Evolutionary conservation across 75 land plant species (phyloP).

Genomic region (Adiantum capillusveneris): DNA sequence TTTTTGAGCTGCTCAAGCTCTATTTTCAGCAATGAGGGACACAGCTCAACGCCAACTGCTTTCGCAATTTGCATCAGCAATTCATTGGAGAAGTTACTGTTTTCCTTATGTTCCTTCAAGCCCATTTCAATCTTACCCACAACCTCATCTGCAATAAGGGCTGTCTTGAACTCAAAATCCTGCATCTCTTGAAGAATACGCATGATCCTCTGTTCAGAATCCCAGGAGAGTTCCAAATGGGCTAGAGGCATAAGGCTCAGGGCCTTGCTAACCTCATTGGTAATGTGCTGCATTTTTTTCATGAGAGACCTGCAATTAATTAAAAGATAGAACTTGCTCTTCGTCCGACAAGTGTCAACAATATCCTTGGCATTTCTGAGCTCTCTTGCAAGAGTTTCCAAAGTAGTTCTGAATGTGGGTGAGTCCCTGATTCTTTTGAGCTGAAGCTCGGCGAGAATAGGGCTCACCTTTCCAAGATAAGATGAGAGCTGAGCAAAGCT

Average conservation of each 20-base stretch:
- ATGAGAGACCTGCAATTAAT: constrained; percentile 6
- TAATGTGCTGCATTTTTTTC: constrained; percentile 12
- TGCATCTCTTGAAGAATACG: constrained; percentile 8
- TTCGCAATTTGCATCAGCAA: constrained; percentile 10
- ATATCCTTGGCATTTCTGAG: constrained; percentile 9
- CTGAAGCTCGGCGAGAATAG: constrained; percentile 7
- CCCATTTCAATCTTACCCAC: constrained; percentile 12
- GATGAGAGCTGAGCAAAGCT: constrained; percentile 11
- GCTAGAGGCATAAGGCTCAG: constrained; percentile 14
- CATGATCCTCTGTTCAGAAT: constrained; percentile 4
- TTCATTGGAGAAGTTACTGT: constrained; percentile 9
- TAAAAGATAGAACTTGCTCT: constrained; percentile 18
- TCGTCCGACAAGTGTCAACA: constrained; percentile 4
- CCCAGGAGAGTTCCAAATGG: constrained; percentile 7
- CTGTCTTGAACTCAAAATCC: constrained; percentile 13
- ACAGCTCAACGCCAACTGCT: constrained; percentile 13
- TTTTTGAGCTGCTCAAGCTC: constrained; percentile 29
- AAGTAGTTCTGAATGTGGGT: not conserved
- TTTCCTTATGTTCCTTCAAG: constrained; percentile 1
- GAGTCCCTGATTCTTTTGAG: constrained; percentile 3
- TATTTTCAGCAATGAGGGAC: constrained; percentile 8
- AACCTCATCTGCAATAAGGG: constrained; percentile 9
- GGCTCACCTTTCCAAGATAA: constrained; percentile 8
- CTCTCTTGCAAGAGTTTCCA: constrained; percentile 10
- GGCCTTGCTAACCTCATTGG: constrained; percentile 13